These are phyloP conservation scores for Macrotyloma uniflorum DNA, from an alignment of 306 rosid genomes.

Conservation along the genomic window DNA sequence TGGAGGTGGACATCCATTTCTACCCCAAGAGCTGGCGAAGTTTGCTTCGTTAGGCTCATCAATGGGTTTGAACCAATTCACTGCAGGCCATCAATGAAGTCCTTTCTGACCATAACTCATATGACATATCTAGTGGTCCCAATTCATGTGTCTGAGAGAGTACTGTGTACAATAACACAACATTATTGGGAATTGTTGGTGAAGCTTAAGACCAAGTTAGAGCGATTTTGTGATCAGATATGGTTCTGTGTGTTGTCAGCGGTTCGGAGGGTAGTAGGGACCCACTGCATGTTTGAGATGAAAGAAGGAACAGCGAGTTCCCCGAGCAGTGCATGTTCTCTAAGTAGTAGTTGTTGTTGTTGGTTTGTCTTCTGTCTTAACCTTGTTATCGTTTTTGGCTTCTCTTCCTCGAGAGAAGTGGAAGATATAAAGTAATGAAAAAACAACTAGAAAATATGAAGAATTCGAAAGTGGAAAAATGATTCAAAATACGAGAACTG, in stretches of 20 bases:
- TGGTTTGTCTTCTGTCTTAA: constrained; percentile 42
- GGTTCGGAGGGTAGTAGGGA: constrained; percentile 23
- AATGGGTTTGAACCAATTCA: constrained; percentile 72
- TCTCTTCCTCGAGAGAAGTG: constrained; percentile 21
- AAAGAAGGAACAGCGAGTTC: constrained; percentile 43
- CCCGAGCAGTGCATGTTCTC: constrained; percentile 48
- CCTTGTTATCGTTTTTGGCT: constrained; percentile 44
- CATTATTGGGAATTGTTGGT: not conserved
- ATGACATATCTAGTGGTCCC: not conserved
- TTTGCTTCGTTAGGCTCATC: constrained; percentile 58
- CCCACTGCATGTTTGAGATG: constrained; percentile 58
- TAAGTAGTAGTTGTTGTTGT: constrained; percentile 33
- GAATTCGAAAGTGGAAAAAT: not conserved
- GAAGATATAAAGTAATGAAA: not conserved
- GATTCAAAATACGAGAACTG: not conserved
- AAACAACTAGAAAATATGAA: not conserved
- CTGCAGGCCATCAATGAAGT: constrained; percentile 53
- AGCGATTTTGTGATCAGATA: not conserved
- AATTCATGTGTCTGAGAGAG: constrained; percentile 3
- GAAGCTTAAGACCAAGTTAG: not conserved
- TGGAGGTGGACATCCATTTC: constrained; percentile 41
- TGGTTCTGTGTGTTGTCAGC: constrained; percentile 6
- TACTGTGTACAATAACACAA: not conserved
- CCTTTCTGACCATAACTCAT: not conserved
- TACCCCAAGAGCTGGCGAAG: constrained; percentile 66